Base-by-base conservation (phyloP, 495 filamentous ascomycete species). In the Penicillium canariense region DNA sequence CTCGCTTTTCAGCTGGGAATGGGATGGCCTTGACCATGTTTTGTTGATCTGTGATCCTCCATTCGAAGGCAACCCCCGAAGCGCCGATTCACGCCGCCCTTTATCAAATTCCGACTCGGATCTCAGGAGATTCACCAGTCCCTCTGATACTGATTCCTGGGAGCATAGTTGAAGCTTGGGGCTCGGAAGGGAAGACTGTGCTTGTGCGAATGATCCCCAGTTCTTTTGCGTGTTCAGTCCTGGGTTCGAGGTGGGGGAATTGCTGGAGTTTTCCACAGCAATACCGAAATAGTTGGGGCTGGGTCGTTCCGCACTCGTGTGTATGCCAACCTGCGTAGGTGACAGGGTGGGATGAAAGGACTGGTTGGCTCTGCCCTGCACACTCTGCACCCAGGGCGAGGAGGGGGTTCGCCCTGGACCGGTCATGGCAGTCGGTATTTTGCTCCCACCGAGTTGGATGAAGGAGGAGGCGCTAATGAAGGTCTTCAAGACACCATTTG, bases 241-340 rank as follows among this genome's bases (percentile, higher is more conserved):
- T 36, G 77, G 72, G 43, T 76, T 77, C 2, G 87, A 87, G 44
- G 83, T 78, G 48, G 81, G 75, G n/a, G 80, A 68, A 56, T 88
- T 85, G 42, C 61, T 74, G 20, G 70, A 54, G 27, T 81, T 75
- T 36, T 93, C 87, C 48, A 88, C 71, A 26, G 77, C 72, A 43
- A 94, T 77, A 40, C 86, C 87, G 59, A 96, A 96, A 69, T 96
- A 96, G 65, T 87, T 90, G 17, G 89, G 87, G 63, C 87, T 90
- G 17, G 86, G 66, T 5, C 78, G 69, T 58, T 70, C 73, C 52
- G 48, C 66, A 66, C 35, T 73, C 60, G 54, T 72, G 59, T 52
- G 71, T 65, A 52, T 63, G 59, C 67, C 77, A 74, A 48, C 23
- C 15, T 67, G 69, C 69, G 71, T 74, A 68, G 61, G 72, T 73